Evolutionary conservation across 345 rosid genomes (phyloP).

Genomic region (Populus deltoides): DNA sequence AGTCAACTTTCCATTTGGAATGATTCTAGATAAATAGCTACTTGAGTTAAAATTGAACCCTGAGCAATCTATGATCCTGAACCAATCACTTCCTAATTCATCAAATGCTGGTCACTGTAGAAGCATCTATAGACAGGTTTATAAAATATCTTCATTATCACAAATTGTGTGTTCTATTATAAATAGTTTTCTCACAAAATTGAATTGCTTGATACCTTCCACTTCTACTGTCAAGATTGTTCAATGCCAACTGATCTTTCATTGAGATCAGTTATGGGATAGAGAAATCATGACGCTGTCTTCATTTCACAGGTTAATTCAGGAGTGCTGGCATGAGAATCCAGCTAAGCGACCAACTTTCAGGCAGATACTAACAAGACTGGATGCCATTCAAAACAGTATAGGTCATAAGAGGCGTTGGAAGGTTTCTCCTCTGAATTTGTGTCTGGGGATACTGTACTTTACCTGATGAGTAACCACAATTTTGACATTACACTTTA

Average conservation of each 20-base stretch:
- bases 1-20: no score
- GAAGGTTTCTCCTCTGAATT: conserved; percentile 48
- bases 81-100: no score
- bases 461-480: not conserved
- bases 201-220: not conserved
- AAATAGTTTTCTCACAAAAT: not conserved
- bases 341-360: conserved; percentile 78
- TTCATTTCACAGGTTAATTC: conserved; percentile 61
- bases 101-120: no score
- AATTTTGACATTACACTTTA: not conserved
- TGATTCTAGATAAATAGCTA: no score
- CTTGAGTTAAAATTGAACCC: no score
- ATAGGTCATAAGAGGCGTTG: conserved; percentile 65
- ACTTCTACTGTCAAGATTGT: not conserved
- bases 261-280: not conserved
- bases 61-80: no score
- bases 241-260: not conserved
- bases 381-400: conserved; percentile 53
- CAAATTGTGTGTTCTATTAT: no score
- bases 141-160: no score
- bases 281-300: not conserved
- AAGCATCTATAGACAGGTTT: no score
- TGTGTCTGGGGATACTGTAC: not conserved
- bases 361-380: conserved; percentile 58
- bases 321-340: conserved; percentile 83